These are phyloP conservation scores for Metschnikowia borealis DNA, from an alignment of 805 yeast species.

Conservation along the genomic window DNA sequence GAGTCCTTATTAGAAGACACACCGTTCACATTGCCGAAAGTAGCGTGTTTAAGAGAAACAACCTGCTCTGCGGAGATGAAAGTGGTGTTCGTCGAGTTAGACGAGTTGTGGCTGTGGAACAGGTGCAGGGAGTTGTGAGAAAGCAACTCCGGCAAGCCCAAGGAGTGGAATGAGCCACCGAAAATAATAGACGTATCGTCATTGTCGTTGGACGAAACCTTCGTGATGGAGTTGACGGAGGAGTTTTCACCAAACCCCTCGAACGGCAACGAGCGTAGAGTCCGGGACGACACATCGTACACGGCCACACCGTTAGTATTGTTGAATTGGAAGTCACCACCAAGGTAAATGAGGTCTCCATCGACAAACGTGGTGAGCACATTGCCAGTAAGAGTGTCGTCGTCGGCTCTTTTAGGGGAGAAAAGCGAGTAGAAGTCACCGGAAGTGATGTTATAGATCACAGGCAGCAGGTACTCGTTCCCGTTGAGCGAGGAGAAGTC, in stretches of 20 bases:
- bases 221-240: conserved; percentile 57
- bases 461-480: conserved; percentile 25
- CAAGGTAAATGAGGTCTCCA: conserved; percentile 58
- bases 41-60: conserved; percentile 55
- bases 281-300: conserved; percentile 48
- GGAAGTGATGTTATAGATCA: conserved; percentile 32
- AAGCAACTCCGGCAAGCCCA: conserved; percentile 50
- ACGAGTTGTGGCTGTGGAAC: conserved; percentile 19
- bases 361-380: conserved; percentile 38
- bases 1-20: conserved; percentile 24
- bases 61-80: conserved; percentile 55
- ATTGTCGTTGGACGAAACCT: conserved; percentile 29
- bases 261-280: conserved; percentile 55
- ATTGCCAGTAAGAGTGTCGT: conserved; percentile 22
- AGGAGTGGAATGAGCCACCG: conserved; percentile 69
- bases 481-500: conserved; percentile 33
- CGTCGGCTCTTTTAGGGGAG: conserved; percentile 14
- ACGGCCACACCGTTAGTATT: conserved; percentile 56
- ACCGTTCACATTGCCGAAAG: conserved; percentile 46
- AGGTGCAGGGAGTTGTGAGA: conserved; percentile 24
- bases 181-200: conserved; percentile 55
- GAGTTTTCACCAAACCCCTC: conserved; percentile 69
- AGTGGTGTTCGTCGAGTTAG: conserved; percentile 36
- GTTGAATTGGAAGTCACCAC: conserved; percentile 67
- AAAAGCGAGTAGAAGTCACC: conserved; percentile 23